Evolutionary conservation across 768 basidiomycete genomes (phyloP), one percentile per base, ranked within the genome.

Genomic region (Rhodotorula sphaerocarpa): DNA sequence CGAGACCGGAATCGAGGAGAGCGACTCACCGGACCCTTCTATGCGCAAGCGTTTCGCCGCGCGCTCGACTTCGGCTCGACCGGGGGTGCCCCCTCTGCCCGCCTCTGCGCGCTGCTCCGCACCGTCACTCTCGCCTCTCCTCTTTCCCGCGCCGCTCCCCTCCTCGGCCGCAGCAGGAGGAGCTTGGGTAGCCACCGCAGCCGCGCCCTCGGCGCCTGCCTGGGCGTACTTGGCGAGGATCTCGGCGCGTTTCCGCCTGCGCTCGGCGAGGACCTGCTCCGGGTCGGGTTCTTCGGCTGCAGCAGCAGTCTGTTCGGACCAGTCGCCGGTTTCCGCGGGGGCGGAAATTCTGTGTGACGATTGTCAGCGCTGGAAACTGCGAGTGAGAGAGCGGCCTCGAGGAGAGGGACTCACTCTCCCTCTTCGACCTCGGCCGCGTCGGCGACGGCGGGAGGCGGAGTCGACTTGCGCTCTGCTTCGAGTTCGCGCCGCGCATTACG

Each of bases 181-280:
- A n/a, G n/a, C n/a, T n/a, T n/a, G n/a, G 6, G 60, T 7, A 1
- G 46, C 36, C 0, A 41, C 21, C 11, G 33, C 20, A 4, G 41
- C 27, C 25, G 50, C 33, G 12, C 25, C 12, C 20, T 23, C 20
- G n/a, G 36, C 31, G 2, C 34, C 7, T 7, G 55, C 36, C 7
- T 45, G 16, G 46, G 69, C 59, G 75, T 88, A 86, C 75, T 87
- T 89, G 57, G 86, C 87, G 46, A 87, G 77, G 58, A 91, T 90
- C 14, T 86, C 88, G 61, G 83, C 83, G 33, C 88, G 83, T 57
- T 76, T 78, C 20, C 86, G 86, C 31, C 85, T 82, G 14, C 87
- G 83, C 33, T 82, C 84, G 10, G 77, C 86, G 39, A 87, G 79
- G 14, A 83, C 75, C 48, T 82, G 79, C 71, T n/a, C 73, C 63